Evolutionary conservation across 139 green algal species (phyloP).

Genomic region (Picochlorum sp.): DNA sequence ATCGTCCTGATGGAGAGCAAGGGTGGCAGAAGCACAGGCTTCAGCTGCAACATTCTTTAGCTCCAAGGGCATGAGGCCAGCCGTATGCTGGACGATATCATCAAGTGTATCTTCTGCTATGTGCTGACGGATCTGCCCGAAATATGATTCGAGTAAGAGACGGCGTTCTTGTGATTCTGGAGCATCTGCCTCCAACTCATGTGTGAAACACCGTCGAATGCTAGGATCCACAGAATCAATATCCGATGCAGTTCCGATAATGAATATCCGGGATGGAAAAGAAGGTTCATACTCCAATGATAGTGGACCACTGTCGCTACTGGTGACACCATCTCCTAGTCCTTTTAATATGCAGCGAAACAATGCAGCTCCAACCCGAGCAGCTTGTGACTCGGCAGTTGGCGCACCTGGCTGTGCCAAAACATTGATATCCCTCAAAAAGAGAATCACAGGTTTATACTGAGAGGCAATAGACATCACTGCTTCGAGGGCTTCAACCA

Average conservation of each 20-base stretch:
- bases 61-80: constrained; percentile 65
- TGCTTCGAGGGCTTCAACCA: constrained; percentile 38
- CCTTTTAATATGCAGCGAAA: constrained; percentile 16
- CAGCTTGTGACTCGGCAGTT: constrained; percentile 11
- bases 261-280: constrained; percentile 56
- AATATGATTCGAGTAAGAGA: constrained; percentile 22
- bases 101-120: constrained; percentile 12
- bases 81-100: constrained; percentile 50
- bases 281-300: background rate
- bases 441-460: constrained; percentile 52
- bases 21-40: constrained; percentile 26
- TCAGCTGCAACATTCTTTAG: constrained; percentile 63
- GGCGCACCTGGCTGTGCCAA: constrained; percentile 14
- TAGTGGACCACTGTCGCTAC: background rate
- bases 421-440: constrained; percentile 37
- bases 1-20: constrained; percentile 6
- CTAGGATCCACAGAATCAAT: constrained; percentile 46
- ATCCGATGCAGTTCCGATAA: background rate
- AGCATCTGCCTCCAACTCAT: constrained; percentile 53
- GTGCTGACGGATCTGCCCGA: background rate
- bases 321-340: constrained; percentile 6
- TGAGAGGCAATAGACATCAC: constrained; percentile 35
- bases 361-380: constrained; percentile 30
- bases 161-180: constrained; percentile 22
- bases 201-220: constrained; percentile 74